These are phyloP conservation scores for Fusarium sp. DNA, from an alignment of 2,329 filamentous ascomycete species.

Conservation along the genomic window DNA sequence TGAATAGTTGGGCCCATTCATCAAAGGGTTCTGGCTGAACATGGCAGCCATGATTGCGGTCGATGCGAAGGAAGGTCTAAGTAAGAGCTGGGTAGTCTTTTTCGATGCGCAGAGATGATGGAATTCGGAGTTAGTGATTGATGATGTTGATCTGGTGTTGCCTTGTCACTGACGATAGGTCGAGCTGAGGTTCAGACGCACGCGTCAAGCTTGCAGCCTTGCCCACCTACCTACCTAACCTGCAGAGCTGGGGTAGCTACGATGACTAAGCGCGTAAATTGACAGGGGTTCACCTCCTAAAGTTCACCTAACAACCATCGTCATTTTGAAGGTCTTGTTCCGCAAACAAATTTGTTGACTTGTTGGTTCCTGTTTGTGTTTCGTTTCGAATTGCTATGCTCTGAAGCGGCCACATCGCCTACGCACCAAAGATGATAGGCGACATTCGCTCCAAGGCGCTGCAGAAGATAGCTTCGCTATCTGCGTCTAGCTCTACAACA, in stretches of 20 bases:
- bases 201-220: conserved; percentile 64
- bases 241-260: conserved; percentile 46
- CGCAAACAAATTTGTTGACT: conserved; percentile 32
- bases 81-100: neutral
- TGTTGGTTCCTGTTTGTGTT: conserved; percentile 17
- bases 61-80: neutral
- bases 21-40: conserved; percentile 75
- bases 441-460: conserved; percentile 70
- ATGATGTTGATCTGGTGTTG: conserved; percentile 32
- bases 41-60: conserved; percentile 66
- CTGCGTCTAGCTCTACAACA: conserved; percentile 62
- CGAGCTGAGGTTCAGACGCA: conserved; percentile 46
- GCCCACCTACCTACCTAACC: conserved; percentile 39
- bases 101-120: conserved; percentile 17
- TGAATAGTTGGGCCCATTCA: conserved; percentile 76
- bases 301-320: conserved; percentile 28
- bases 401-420: neutral
- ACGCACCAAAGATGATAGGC: conserved; percentile 55
- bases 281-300: conserved; percentile 41
- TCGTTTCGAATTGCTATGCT: conserved; percentile 5
- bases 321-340: conserved; percentile 31
- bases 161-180: conserved; percentile 28
- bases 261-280: conserved; percentile 52
- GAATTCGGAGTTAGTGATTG: conserved; percentile 11
- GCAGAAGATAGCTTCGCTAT: conserved; percentile 71